Evolutionary conservation across 495 filamentous ascomycete genomes (phyloP).

Genomic region (Talaromyces wortmannii): DNA sequence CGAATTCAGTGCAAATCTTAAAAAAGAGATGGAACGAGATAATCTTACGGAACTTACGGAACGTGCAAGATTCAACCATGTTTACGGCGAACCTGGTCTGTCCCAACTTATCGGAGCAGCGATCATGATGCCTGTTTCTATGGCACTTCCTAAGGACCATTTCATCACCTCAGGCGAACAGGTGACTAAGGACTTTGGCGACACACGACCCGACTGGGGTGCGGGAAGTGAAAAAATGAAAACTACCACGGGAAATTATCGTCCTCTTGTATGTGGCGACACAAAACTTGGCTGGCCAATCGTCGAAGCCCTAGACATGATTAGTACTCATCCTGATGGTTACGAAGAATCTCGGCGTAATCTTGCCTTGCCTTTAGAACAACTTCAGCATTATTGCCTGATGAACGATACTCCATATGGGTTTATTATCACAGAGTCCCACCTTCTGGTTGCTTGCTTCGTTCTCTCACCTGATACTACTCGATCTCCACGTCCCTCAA

Average conservation of each 20-base stretch:
- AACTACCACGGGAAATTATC: background rate
- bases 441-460: background rate
- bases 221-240: background rate
- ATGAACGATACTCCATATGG: background rate
- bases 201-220: background rate
- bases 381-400: background rate
- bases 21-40: background rate
- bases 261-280: background rate
- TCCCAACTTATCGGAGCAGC: constrained; percentile 3
- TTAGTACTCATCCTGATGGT: background rate
- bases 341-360: background rate
- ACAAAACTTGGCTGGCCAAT: background rate
- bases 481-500: background rate
- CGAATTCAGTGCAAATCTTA: background rate
- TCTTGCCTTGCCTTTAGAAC: background rate
- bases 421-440: background rate
- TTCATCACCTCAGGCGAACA: background rate
- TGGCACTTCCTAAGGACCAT: background rate
- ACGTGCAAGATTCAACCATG: background rate
- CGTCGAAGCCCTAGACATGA: background rate
- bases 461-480: background rate
- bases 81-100: background rate
- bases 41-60: background rate
- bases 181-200: background rate
- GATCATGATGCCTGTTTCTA: background rate